phyloP scores from a whole-genome alignment of 306 rosid species.

The Hippophae gyantsensis region DNA sequence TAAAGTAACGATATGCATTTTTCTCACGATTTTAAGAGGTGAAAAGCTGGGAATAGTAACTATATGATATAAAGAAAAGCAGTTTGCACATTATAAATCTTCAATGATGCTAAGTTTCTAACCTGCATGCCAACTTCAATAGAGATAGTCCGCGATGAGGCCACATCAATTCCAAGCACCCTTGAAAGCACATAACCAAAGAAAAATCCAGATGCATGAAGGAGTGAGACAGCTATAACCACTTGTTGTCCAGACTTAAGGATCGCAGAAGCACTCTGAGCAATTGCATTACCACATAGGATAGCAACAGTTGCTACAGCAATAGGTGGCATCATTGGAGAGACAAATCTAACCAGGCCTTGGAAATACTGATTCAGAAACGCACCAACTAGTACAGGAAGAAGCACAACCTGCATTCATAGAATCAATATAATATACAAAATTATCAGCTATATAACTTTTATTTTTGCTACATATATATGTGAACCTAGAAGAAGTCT shows the following conservation, averaged over 20 bases:
- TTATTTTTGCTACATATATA: neutral
- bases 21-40: neutral
- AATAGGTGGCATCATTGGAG: constrained; percentile 74
- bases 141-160: constrained; percentile 74
- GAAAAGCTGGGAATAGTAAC: neutral
- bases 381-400: constrained; percentile 75
- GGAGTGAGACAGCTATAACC: constrained; percentile 45
- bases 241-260: constrained; percentile 59
- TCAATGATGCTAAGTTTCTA: constrained; percentile 9
- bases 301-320: constrained; percentile 77
- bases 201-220: constrained; percentile 71
- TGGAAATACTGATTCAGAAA: constrained; percentile 74
- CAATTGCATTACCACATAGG: constrained; percentile 70
- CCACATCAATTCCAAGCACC: constrained; percentile 44
- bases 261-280: constrained; percentile 68
- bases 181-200: constrained; percentile 59
- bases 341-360: constrained; percentile 50
- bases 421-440: neutral
- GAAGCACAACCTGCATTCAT: constrained; percentile 61
- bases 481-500: neutral
- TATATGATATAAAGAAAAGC: neutral
- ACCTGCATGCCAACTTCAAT: constrained; percentile 96
- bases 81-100: neutral
- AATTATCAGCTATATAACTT: neutral
- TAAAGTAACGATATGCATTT: no score